Conservation (phyloP, 2,329 filamentous ascomycete genomes). For the Fusarium lyarnte region DNA sequence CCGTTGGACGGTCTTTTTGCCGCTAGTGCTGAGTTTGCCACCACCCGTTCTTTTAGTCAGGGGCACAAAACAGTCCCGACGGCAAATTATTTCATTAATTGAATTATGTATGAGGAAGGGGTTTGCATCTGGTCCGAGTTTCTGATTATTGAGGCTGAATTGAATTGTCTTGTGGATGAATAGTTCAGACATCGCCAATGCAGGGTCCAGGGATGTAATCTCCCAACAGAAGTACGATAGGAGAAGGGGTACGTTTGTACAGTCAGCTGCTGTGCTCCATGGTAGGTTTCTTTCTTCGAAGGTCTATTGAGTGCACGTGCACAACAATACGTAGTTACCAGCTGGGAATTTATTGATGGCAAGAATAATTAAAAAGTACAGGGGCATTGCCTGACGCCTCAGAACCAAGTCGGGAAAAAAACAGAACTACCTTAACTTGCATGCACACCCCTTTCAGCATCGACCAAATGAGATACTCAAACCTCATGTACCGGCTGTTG, state of each 20-base stretch:
- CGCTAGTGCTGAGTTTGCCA: constrained; percentile 41
- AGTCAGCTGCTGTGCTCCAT: constrained; percentile 1
- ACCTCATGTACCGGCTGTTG: constrained; percentile 25
- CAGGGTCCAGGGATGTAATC: constrained; percentile 39
- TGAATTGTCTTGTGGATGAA: constrained; percentile 22
- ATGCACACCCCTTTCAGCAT: constrained; percentile 13
- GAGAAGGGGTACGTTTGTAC: constrained; percentile 31
- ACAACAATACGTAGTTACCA: not conserved
- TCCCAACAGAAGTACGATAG: constrained; percentile 44
- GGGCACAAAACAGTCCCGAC: constrained; percentile 22
- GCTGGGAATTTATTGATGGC: constrained; percentile 1
- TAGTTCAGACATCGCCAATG: constrained; percentile 33
- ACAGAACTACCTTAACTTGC: not conserved
- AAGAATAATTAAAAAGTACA: constrained; percentile 21
- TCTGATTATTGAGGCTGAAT: constrained; percentile 30
- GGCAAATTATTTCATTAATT: constrained; percentile 3
- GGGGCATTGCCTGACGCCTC: constrained; percentile 1
- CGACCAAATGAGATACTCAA: constrained; percentile 19
- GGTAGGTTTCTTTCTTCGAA: not conserved
- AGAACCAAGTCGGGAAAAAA: constrained; percentile 7
- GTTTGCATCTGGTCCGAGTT: constrained; percentile 12
- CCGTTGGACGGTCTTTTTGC: constrained; percentile 37
- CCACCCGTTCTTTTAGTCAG: constrained; percentile 42
- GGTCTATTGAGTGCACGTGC: constrained; percentile 33
- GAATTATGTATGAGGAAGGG: constrained; percentile 6